These are phyloP conservation scores for Atkinsonella texensis DNA, from an alignment of 2,329 filamentous ascomycete genomes.

Conservation along the genomic window DNA sequence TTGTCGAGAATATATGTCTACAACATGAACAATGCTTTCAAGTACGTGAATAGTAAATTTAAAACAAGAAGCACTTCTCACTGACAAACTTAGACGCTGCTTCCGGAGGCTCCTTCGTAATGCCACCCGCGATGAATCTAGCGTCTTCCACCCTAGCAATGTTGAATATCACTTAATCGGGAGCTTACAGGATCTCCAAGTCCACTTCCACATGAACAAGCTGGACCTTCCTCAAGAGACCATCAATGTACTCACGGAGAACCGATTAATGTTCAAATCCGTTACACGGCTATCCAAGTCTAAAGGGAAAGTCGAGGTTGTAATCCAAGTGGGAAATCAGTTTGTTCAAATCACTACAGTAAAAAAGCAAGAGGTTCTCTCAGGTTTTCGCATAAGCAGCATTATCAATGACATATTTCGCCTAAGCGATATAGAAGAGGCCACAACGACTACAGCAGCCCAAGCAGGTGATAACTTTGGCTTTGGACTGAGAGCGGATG, in stretches of 20 bases:
- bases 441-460: constrained; percentile 40
- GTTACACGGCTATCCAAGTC: constrained; percentile 55
- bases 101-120: constrained; percentile 52
- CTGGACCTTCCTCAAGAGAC: constrained; percentile 59
- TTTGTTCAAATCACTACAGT: constrained; percentile 59
- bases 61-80: not conserved
- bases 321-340: constrained; percentile 56
- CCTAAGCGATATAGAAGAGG: constrained; percentile 55
- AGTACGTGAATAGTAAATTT: constrained; percentile 23
- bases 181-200: constrained; percentile 52
- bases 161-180: constrained; percentile 55
- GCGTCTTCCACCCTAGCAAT: constrained; percentile 50
- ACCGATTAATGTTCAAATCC: constrained; percentile 52
- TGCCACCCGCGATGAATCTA: constrained; percentile 46
- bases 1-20: constrained; percentile 54
- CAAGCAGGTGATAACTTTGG: constrained; percentile 54
- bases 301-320: constrained; percentile 58
- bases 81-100: constrained; percentile 35
- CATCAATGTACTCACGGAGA: constrained; percentile 55
- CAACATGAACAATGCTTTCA: constrained; percentile 62
- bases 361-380: constrained; percentile 56
- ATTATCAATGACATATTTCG: constrained; percentile 61
- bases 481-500: constrained; percentile 56
- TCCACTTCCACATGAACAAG: constrained; percentile 54
- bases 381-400: constrained; percentile 47